A percentile compares a stretch with the other conserved stretches of the same genome.
These are phyloP conservation scores for Prunus fruticosa DNA, from an alignment of 306 rosid genomes.

Conservation along the genomic window DNA sequence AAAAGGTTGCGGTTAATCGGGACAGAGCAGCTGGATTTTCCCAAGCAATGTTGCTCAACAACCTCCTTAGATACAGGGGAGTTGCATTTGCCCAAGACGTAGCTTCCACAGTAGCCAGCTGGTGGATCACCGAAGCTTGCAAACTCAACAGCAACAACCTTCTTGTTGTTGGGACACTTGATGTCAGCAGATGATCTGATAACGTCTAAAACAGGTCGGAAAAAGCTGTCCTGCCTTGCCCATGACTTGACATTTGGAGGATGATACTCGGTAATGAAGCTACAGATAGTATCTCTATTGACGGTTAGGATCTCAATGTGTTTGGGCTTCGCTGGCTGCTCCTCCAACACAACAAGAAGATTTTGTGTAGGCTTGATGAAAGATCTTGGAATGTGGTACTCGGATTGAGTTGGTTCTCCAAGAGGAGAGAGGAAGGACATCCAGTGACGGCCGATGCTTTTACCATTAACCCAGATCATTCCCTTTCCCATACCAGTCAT, in stretches of 20 bases:
- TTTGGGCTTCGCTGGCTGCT: constrained; percentile 10
- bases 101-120: constrained; percentile 1
- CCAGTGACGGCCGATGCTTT: constrained; percentile 13
- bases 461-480: constrained; percentile 19
- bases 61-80: constrained; percentile 7
- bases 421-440: constrained; percentile 19
- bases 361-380: constrained; percentile 19
- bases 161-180: constrained; percentile 9
- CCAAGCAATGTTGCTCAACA: constrained; percentile 7
- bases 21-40: not conserved
- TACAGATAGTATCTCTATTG: constrained; percentile 19
- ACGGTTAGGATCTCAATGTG: constrained; percentile 7
- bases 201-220: not conserved
- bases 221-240: not conserved
- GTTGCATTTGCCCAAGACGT: constrained; percentile 5
- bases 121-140: constrained; percentile 22
- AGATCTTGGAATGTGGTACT: constrained; percentile 20
- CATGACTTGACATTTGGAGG: constrained; percentile 17
- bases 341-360: constrained; percentile 13
- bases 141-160: constrained; percentile 5
- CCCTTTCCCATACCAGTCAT: constrained; percentile 18
- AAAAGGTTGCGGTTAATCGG: not conserved
- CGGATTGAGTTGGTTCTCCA: constrained; percentile 9
- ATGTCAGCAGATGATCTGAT: not conserved
- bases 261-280: constrained; percentile 6